phyloP scores from a whole-genome alignment of 2,329 filamentous ascomycete species.

The Balansia obtecta region DNA sequence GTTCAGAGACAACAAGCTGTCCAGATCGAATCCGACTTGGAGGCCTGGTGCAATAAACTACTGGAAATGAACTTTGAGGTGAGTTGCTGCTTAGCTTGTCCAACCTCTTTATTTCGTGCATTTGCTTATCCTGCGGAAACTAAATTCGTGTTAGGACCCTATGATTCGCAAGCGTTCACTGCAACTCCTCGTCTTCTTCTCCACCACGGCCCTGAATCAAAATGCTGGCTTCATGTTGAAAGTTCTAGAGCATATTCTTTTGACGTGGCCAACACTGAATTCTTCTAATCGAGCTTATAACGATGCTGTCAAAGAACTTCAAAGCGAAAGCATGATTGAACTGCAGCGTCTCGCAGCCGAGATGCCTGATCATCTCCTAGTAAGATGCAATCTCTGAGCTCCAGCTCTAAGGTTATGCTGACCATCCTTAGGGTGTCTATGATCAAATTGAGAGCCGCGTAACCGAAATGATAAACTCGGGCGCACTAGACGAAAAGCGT shows the following conservation, averaged over 20 bases:
- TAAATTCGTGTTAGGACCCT: constrained; percentile 48
- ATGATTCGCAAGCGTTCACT: constrained; percentile 71
- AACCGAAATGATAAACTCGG: constrained; percentile 62
- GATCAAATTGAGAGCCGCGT: constrained; percentile 76
- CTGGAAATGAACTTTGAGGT: constrained; percentile 58
- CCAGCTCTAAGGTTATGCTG: not conserved
- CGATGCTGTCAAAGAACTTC: constrained; percentile 81
- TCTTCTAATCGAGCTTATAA: constrained; percentile 63
- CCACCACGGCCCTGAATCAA: constrained; percentile 65
- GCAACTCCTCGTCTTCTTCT: constrained; percentile 74
- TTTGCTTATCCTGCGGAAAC: not conserved
- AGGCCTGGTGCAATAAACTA: constrained; percentile 62
- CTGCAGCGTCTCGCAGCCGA: constrained; percentile 78
- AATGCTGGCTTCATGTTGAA: constrained; percentile 74
- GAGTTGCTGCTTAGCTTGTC: constrained; percentile 4
- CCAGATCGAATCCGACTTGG: constrained; percentile 49
- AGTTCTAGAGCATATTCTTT: constrained; percentile 81
- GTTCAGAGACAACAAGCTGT: constrained; percentile 35
- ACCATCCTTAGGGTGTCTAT: constrained; percentile 54
- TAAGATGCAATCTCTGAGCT: constrained; percentile 22
- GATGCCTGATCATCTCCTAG: constrained; percentile 81
- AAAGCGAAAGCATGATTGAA: constrained; percentile 74
- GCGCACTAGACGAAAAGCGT: constrained; percentile 67
- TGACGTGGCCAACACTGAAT: constrained; percentile 64
- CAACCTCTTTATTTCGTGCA: not conserved